Evolutionary conservation across 345 rosid species (phyloP).

Genomic region (Pugionium cornutum): DNA sequence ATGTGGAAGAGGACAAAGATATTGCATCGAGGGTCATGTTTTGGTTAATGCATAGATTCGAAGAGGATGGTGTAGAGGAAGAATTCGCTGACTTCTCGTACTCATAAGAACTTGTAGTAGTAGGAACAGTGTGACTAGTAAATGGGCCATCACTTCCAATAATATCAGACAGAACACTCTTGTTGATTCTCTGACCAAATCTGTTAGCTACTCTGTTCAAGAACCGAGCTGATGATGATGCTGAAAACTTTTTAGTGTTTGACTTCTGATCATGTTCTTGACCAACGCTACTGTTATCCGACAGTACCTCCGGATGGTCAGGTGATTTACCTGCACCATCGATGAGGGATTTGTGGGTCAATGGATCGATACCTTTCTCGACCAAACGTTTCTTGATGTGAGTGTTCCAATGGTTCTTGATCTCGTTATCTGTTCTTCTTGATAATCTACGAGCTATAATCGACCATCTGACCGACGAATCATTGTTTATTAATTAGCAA

Average conservation of each 20-base stretch:
- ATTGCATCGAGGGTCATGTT: neutral
- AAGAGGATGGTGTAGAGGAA: neutral
- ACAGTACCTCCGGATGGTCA: conserved; percentile 9
- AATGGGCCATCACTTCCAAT: neutral
- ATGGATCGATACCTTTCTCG: neutral
- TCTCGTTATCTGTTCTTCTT: neutral
- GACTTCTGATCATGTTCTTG: neutral
- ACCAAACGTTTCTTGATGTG: neutral
- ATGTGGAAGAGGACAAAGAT: too few species aligned
- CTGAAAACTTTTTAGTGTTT: too few species aligned
- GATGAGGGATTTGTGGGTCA: neutral
- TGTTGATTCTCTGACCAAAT: neutral
- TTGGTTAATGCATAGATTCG: too few species aligned
- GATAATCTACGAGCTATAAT: neutral
- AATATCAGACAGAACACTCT: neutral
- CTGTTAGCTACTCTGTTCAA: neutral
- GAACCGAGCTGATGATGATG: neutral
- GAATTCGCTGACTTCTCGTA: neutral
- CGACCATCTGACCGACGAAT: neutral
- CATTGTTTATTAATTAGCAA: too few species aligned
- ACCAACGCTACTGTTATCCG: neutral
- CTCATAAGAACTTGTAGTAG: neutral
- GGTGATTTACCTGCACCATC: conserved; percentile 16
- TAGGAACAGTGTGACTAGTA: neutral
- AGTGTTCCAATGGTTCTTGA: neutral